phyloP scores from a whole-genome alignment of 129 eudicot species.

The Flaveria sonorensis region DNA sequence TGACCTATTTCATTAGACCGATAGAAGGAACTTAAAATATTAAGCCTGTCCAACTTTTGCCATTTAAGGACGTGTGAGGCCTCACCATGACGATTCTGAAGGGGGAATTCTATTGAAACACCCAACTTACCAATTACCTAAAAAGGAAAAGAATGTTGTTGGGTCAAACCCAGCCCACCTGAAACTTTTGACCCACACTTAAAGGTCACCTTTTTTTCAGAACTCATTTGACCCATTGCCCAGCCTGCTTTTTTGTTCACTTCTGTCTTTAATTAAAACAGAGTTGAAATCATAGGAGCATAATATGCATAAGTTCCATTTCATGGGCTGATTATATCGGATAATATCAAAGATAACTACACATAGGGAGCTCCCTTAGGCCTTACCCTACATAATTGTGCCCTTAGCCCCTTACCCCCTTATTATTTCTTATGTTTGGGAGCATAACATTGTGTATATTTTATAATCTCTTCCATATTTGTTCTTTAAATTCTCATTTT shows the following conservation, averaged over 20 bases:
- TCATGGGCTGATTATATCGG: not conserved
- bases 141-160: not conserved
- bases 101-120: not conserved
- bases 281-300: not conserved
- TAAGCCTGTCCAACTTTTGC: not conserved
- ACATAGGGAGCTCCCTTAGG: conserved; percentile 11
- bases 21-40: not conserved
- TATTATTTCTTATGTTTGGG: not conserved
- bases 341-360: not conserved
- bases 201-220: not conserved
- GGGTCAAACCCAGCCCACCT: conserved; percentile 7
- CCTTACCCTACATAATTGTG: not conserved
- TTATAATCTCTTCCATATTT: not conserved
- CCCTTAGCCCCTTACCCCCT: not conserved
- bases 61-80: not conserved
- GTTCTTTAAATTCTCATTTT: conserved; percentile 6
- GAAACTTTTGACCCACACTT: not conserved
- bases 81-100: not conserved
- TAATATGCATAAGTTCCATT: not conserved
- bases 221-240: conserved; percentile 10
- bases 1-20: not conserved
- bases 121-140: conserved; percentile 20
- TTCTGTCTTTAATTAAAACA: not conserved
- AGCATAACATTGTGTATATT: not conserved
- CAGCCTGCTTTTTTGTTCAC: not conserved